Evolutionary conservation across 441 rosid species (phyloP), one percentile per base, ranked within the genome.

Genomic region (Isatis lusitanica): DNA sequence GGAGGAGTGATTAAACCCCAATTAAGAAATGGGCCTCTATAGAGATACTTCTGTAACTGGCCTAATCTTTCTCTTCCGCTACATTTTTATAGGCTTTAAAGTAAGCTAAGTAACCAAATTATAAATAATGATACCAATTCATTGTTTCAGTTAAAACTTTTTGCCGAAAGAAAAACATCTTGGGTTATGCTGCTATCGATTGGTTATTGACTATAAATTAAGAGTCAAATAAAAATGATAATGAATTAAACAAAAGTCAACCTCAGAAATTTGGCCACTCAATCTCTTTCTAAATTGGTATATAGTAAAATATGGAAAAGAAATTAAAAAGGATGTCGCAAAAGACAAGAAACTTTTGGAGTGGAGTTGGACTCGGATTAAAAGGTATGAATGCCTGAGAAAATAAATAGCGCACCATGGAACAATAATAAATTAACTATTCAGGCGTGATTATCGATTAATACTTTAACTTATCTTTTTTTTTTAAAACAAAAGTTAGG

Each of bases 311-410:
- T 56, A 59, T 66, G 40, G 9, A 47, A 52, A 66, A 66, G 36
- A 36, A 33, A 21, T 7, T 10, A n/a, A 47, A 58, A 59, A 71
- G 46, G 68, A 60, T 70, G 51, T 57, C 67, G 30, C 71, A 77
- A 72, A 77, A 72, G 80, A 77, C 80, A 77, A 77, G 52, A 77
- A 77, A 77, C 80, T 77, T 77, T 72, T 43, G 73, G 75, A 77
- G 80, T 77, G 80, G 80, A 67, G 53, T 77, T 71, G 60, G 80
- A 77, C 52, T 77, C 77, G 69, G 80, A 77, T 77, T 72, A 72
- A 60, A 77, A 77, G 46, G 58, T 43, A 39, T 71, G 38, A 59
- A 72, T 63, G 65, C 44, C 55, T 60, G 65, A 66, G 46, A 77
- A 77, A 70, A 64, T 70, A 76, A 64, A 56, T 77, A 66, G 73